phyloP scores from a whole-genome alignment of 306 rosid genomes.

The Cucurbita pepo region DNA sequence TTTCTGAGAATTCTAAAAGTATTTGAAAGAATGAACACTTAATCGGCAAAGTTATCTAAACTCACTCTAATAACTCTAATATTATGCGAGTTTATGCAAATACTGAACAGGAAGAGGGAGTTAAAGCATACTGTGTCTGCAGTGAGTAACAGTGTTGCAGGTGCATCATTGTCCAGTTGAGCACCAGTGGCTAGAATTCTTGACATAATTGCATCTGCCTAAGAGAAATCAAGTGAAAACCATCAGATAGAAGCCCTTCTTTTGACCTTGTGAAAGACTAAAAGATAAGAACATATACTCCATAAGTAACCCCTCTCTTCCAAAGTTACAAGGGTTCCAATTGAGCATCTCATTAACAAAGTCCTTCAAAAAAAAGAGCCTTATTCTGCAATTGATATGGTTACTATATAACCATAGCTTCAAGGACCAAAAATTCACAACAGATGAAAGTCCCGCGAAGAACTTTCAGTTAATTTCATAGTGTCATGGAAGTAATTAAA shows the following conservation, averaged over 20 bases:
- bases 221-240: constrained; percentile 12
- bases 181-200: constrained; percentile 21
- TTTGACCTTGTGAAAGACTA: neutral
- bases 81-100: neutral
- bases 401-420: neutral
- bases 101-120: constrained; percentile 1
- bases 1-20: neutral
- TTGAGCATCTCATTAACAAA: neutral
- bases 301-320: neutral
- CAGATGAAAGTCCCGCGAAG: neutral
- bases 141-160: constrained; percentile 50
- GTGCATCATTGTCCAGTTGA: constrained; percentile 30
- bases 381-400: neutral
- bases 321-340: neutral
- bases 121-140: constrained; percentile 65
- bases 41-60: neutral
- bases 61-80: neutral
- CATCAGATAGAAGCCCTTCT: neutral
- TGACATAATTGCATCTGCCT: constrained; percentile 87
- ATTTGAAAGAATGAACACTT: neutral
- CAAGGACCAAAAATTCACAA: neutral
- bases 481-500: neutral
- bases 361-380: neutral
- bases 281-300: neutral
- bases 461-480: neutral